Evolutionary conservation across 23 red algal species (phyloP).

Genomic region (Gracilaria domingensis): DNA sequence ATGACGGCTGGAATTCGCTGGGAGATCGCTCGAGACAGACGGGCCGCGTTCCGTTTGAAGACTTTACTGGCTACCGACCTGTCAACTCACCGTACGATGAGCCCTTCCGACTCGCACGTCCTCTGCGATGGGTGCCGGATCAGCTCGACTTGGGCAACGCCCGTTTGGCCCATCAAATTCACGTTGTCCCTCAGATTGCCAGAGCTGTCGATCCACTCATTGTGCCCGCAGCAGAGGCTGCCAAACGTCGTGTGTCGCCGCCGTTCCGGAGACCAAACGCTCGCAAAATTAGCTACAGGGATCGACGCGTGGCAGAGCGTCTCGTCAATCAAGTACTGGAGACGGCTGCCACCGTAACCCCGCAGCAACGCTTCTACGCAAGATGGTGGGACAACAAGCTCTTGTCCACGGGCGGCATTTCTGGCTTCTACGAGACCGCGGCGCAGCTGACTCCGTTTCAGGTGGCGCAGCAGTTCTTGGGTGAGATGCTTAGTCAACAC

Average conservation of each 20-base stretch:
- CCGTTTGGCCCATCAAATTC: slow-evolving; percentile 33
- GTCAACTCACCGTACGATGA: slow-evolving; percentile 12
- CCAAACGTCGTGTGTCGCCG: background rate
- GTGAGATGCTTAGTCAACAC: slow-evolving; percentile 48
- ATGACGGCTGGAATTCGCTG: slow-evolving; percentile 65
- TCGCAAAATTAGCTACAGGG: background rate
- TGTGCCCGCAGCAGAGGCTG: background rate
- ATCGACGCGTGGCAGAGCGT: background rate
- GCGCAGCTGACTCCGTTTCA: slow-evolving; percentile 10
- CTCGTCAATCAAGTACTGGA: slow-evolving; percentile 5
- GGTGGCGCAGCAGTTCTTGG: slow-evolving; percentile 41
- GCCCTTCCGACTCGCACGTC: background rate
- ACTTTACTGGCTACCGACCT: slow-evolving; percentile 40
- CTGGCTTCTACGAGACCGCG: slow-evolving; percentile 26
- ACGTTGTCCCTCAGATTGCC: slow-evolving; percentile 42
- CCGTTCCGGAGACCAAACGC: slow-evolving; percentile 26
- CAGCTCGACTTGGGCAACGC: slow-evolving; percentile 4
- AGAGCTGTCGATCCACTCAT: background rate
- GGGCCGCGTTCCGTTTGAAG: slow-evolving; percentile 31
- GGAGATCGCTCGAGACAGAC: slow-evolving; percentile 29
- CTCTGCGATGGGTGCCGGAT: slow-evolving; percentile 53
- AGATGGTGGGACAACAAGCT: slow-evolving; percentile 64
- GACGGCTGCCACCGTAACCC: background rate
- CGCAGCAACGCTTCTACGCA: slow-evolving; percentile 31
- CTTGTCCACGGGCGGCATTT: slow-evolving; percentile 33